These are phyloP conservation scores for Schizonepeta tenuifolia DNA, from an alignment of 257 asterid species.

Conservation along the genomic window DNA sequence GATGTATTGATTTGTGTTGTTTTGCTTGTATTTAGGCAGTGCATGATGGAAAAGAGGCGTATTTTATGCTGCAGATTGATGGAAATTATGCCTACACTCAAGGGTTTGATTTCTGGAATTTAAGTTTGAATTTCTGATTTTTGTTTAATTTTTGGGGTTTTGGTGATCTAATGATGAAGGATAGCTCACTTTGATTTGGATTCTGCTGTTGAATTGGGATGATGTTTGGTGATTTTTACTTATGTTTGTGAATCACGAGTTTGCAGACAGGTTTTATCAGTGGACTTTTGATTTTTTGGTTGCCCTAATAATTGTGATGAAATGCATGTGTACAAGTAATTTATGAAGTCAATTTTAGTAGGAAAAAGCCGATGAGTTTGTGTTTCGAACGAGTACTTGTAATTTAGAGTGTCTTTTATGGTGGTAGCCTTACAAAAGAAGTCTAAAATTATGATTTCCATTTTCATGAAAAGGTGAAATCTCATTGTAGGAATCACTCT, in stretches of 20 bases:
- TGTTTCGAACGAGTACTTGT: background rate
- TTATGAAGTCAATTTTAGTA: slow-evolving; percentile 8
- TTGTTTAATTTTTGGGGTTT: background rate
- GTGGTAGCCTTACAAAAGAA: background rate
- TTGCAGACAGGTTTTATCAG: background rate
- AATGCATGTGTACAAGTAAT: background rate
- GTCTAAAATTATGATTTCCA: background rate
- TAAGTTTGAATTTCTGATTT: background rate
- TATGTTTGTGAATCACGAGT: background rate
- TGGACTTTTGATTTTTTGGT: background rate
- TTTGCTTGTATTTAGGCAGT: slow-evolving; percentile 44
- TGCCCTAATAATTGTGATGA: background rate
- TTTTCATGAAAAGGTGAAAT: slow-evolving; percentile 1
- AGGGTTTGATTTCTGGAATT: slow-evolving; percentile 47
- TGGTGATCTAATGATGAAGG: background rate
- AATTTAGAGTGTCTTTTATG: background rate
- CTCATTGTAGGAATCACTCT: background rate
- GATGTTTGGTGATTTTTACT: background rate
- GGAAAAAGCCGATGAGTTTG: background rate
- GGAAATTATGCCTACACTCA: slow-evolving; percentile 60
- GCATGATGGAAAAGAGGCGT: slow-evolving; percentile 67
- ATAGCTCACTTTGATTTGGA: background rate
- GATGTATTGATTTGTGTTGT: slow-evolving; percentile 16
- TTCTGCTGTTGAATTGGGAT: slow-evolving; percentile 13
- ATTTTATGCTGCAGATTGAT: slow-evolving; percentile 61